These are phyloP conservation scores for Colletotrichum spaethianum DNA, from an alignment of 2,329 filamentous ascomycete genomes.

Conservation along the genomic window DNA sequence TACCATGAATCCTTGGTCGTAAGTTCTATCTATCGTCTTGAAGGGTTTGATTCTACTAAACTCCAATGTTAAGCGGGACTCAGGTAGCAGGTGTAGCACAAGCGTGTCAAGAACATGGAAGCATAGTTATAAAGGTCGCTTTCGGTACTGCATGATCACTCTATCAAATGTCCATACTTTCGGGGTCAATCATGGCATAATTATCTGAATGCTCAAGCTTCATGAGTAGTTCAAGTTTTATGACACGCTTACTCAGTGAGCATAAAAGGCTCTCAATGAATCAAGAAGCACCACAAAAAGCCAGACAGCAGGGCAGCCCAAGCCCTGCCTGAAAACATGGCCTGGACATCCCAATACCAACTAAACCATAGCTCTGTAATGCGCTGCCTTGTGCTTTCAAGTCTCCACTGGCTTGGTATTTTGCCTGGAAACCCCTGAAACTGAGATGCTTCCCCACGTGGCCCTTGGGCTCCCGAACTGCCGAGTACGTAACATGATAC, in stretches of 20 bases:
- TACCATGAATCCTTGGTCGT: not conserved
- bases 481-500: not conserved
- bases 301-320: not conserved
- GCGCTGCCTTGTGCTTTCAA: not conserved
- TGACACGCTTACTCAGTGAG: too few species aligned
- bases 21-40: not conserved
- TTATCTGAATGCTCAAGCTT: not conserved
- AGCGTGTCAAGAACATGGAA: not conserved
- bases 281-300: not conserved
- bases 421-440: not conserved
- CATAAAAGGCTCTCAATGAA: not conserved
- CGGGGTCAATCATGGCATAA: not conserved
- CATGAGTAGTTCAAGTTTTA: not conserved
- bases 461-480: not conserved
- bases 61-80: too few species aligned
- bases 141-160: not conserved
- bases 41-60: not conserved
- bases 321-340: not conserved
- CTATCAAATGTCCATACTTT: not conserved
- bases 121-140: not conserved
- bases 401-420: not conserved
- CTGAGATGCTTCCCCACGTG: not conserved
- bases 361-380: not conserved
- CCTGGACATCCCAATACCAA: not conserved
- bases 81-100: too few species aligned